These are phyloP conservation scores for Orbilia oligospora DNA, from an alignment of 2,329 filamentous ascomycete species.

Conservation along the genomic window DNA sequence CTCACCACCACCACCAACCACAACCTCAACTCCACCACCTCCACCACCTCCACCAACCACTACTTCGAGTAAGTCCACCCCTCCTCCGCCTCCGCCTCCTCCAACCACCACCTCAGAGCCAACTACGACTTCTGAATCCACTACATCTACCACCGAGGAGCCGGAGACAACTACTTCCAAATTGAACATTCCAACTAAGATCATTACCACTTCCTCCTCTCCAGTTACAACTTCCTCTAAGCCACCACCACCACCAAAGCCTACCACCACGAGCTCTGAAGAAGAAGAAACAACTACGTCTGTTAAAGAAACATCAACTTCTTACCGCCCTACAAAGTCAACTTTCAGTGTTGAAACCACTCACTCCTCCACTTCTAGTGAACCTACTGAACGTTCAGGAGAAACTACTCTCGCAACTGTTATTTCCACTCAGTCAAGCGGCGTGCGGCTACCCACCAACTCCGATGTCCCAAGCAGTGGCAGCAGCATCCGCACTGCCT, in stretches of 20 bases:
- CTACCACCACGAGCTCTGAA: constrained; percentile 25
- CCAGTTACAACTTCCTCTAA: constrained; percentile 22
- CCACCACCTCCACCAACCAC: constrained; percentile 22
- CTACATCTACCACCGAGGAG: constrained; percentile 39
- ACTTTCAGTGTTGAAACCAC: constrained; percentile 35
- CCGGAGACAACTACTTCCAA: constrained; percentile 41
- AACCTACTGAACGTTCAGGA: constrained; percentile 1
- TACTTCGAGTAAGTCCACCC: constrained; percentile 42
- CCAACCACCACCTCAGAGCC: constrained; percentile 20
- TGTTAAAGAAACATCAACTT: constrained; percentile 1
- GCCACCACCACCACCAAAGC: constrained; percentile 5
- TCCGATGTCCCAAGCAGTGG: constrained; percentile 35
- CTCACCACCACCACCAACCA: constrained; percentile 34
- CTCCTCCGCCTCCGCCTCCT: constrained; percentile 32
- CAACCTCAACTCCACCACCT: constrained; percentile 20
- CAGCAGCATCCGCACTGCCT: constrained; percentile 24
- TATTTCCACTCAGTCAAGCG: background rate
- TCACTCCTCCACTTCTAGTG: background rate
- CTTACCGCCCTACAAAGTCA: constrained; percentile 19
- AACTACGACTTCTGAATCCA: constrained; percentile 22
- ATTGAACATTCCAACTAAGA: constrained; percentile 28
- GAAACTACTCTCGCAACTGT: constrained; percentile 22
- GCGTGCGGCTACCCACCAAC: background rate
- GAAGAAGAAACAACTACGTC: constrained; percentile 34
- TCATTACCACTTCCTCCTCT: constrained; percentile 23